Evolutionary conservation across 805 yeast species (phyloP).

Genomic region (Barnettozyma siamensis): DNA sequence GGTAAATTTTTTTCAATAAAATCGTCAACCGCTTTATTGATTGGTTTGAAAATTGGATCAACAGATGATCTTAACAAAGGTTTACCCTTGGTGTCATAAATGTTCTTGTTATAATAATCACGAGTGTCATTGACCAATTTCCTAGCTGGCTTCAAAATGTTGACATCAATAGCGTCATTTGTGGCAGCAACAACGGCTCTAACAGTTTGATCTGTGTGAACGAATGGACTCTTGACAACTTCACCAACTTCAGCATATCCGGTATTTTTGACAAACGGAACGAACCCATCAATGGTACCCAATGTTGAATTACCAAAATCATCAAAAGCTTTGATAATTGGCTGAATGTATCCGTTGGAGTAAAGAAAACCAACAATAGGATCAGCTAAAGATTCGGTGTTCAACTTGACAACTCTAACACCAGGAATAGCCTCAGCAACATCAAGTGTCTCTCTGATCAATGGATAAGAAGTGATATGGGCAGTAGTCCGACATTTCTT

Average conservation of each 20-base stretch:
- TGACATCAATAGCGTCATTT: slow-evolving; percentile 28
- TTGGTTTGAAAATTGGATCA: slow-evolving; percentile 58
- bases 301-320: slow-evolving; percentile 51
- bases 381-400: slow-evolving; percentile 27
- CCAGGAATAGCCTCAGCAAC: slow-evolving; percentile 31
- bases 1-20: slow-evolving; percentile 35
- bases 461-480: slow-evolving; percentile 44
- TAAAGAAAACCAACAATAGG: slow-evolving; percentile 26
- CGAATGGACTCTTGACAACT: slow-evolving; percentile 47
- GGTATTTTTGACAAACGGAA: slow-evolving; percentile 56
- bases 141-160: slow-evolving; percentile 43
- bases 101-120: slow-evolving; percentile 41
- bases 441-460: slow-evolving; percentile 37
- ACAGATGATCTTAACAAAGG: slow-evolving; percentile 56
- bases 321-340: slow-evolving; percentile 45
- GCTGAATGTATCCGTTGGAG: slow-evolving; percentile 32
- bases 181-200: slow-evolving; percentile 32
- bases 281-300: slow-evolving; percentile 45
- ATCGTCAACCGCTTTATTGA: slow-evolving; percentile 48
- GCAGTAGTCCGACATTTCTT: slow-evolving; percentile 16
- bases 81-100: slow-evolving; percentile 55
- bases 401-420: slow-evolving; percentile 29
- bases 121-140: slow-evolving; percentile 43
- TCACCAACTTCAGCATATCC: slow-evolving; percentile 44
- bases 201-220: slow-evolving; percentile 36